Base-by-base conservation (phyloP, 2,329 filamentous ascomycete species). In the Diaporthe amygdali region DNA sequence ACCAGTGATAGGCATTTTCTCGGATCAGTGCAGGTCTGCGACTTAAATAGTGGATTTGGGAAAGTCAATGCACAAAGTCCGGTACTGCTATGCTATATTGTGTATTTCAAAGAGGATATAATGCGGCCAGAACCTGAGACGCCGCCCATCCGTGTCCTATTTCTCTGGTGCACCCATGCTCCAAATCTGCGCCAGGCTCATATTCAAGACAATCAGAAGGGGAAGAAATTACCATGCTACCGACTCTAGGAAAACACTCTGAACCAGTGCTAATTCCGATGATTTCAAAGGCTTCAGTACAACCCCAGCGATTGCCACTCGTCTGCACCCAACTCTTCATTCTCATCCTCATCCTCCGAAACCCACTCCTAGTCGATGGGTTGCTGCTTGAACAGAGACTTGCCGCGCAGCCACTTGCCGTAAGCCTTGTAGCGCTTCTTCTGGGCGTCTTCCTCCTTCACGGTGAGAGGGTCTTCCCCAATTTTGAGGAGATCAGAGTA, bases 401-500 rank as follows among this genome's bases (percentile, higher is more conserved):
- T 98, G 22, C 96, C 96, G 73, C 91, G 89, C 78, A 99, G 85
- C 96, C 96, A 99, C 82, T 98, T 97, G 77, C 92, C 86, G 82
- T 99, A 99, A 12, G 95, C 94, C 83, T 97, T 98, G 82, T 99
- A 99, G 76, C 96, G 87, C 87, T 98, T 98, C 88, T 97, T 98
- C 49, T 89, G 88, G 55, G 91, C 88, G 80, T 98, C 96, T 77
- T 97, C 95, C 54, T 95, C 92, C 1, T 91, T 92, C 17, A 98
- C 96, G 2, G 94, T 97, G 66, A 99, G 83, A 22, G 94, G 94
- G 76, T 97, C 94, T 72, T 96, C 93, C 5, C 89, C 90, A 15
- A 96, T 89, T 52, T 88, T 89, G 69, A 98, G 81, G 77, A 96
- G 92, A 73, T 96, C 93, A 37, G 85, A 85, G 81, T 97, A 98